Conservation (phyloP, 768 basidiomycete species). For the Leccinum longicurvipes region DNA sequence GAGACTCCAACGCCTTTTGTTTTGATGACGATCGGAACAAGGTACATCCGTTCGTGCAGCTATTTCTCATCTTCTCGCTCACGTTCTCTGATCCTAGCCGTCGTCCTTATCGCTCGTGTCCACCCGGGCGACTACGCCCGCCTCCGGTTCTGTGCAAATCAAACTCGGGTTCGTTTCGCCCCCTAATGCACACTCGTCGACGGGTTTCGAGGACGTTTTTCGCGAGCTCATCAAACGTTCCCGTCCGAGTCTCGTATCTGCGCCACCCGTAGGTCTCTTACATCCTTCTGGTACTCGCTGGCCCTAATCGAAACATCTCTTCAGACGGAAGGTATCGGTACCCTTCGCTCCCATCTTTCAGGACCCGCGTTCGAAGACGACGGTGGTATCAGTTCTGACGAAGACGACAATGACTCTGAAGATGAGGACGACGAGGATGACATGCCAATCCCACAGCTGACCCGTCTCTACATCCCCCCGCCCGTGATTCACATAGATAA, state of each 20-base stretch:
- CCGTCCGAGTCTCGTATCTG: slow-evolving; percentile 65
- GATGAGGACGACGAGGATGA: slow-evolving; percentile 30
- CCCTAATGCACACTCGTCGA: slow-evolving; percentile 39
- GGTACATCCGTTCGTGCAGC: slow-evolving; percentile 40
- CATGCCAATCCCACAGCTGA: slow-evolving; percentile 28
- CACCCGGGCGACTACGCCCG: slow-evolving; percentile 43
- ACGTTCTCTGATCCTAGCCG: slow-evolving; percentile 33
- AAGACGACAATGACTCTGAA: slow-evolving; percentile 35
- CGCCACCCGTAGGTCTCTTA: slow-evolving; percentile 63
- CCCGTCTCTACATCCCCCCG: slow-evolving; percentile 22
- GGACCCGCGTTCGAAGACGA: slow-evolving; percentile 70
- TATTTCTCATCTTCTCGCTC: neutral
- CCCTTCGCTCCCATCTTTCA: slow-evolving; percentile 59
- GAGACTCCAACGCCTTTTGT: slow-evolving; percentile 36
- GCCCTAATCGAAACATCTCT: neutral
- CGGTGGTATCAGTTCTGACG: slow-evolving; percentile 63
- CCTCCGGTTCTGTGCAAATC: slow-evolving; percentile 53
- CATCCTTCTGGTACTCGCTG: neutral
- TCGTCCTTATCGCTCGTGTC: slow-evolving; percentile 46
- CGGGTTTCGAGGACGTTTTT: slow-evolving; percentile 61
- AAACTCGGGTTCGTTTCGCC: slow-evolving; percentile 58
- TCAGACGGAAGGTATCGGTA: slow-evolving; percentile 85
- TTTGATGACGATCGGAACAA: slow-evolving; percentile 68
- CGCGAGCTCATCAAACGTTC: slow-evolving; percentile 60
- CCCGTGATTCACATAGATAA: slow-evolving; percentile 20